Evolutionary conservation across 1,284 basidiomycete species (phyloP), one percentile per base, ranked within the genome.

Genomic region (Naganishia cerealis): DNA sequence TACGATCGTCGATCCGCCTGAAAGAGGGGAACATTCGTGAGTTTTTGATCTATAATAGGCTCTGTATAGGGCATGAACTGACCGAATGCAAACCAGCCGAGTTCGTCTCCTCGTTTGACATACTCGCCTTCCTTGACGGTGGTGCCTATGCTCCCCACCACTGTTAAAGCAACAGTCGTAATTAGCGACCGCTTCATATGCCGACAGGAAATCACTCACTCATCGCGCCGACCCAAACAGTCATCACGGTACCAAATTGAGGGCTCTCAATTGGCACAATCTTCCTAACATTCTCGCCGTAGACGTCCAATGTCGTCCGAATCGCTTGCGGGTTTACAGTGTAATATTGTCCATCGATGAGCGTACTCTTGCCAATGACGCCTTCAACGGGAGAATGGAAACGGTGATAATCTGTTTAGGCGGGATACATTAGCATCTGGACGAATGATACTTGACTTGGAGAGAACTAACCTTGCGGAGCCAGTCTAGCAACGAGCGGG

Each of bases 1-100:
- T 24, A 96, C 91, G 70, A 95, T 89, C 3, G 93, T 96, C 26
- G 89, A 92, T 0, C 94, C 93, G 62, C 92, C 90, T 91, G 71
- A 12, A 36, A 38, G 15, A 71, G 50, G 16, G 67, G 21, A 26
- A n/a, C 33, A 58, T 50, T 72, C 56, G 68, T 42, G 58, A 48
- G 59, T 26, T 16, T n/a, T 38, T 69, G 59, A 57, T 15, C 43
- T 39, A 29, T 24, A 42, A 46, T 52, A 26, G 42, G 26, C 57
- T 36, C 4, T 38, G 4, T 43, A 8, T 24, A 26, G 13, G 26
- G n/a, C n/a, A 16, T 55, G 16, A 1, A 81, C 86, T n/a, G 66
- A 89, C 91, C 93, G 75, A 94, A 95, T 0, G 91, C 91, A 75
- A 95, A 95, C 79, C 92, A 95, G 0, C 94, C 94, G 73, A 96